These are phyloP conservation scores for Saccharomycopsis sp. DNA, from an alignment of 805 yeast genomes.

Conservation along the genomic window DNA sequence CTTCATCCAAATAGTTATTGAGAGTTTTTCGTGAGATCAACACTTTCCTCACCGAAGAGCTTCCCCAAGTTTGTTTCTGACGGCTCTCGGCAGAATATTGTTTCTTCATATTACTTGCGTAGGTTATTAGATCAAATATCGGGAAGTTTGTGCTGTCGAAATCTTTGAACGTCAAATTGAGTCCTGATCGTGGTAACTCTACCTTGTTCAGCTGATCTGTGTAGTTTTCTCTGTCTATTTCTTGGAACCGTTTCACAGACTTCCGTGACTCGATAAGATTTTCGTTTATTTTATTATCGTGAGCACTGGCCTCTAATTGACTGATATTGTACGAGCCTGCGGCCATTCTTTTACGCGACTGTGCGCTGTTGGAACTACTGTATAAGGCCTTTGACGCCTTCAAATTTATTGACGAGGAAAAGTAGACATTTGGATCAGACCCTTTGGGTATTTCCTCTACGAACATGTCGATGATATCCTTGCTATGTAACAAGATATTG, in stretches of 20 bases:
- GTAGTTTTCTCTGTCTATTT: constrained; percentile 20
- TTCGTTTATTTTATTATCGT: constrained; percentile 16
- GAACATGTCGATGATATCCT: not conserved
- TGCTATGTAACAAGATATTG: too few relatives aligned
- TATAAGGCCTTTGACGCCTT: constrained; percentile 21
- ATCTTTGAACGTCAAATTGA: constrained; percentile 15
- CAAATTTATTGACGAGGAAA: constrained; percentile 20
- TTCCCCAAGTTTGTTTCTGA: constrained; percentile 17
- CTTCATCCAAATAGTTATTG: constrained; percentile 47
- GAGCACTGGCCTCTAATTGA: constrained; percentile 19
- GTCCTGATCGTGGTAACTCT: constrained; percentile 19
- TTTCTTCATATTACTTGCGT: constrained; percentile 15
- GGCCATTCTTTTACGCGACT: constrained; percentile 19
- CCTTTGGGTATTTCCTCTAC: constrained; percentile 21
- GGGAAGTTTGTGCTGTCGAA: constrained; percentile 17
- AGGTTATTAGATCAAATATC: constrained; percentile 19
- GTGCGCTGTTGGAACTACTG: constrained; percentile 18
- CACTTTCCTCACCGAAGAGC: constrained; percentile 13
- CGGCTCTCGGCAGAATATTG: not conserved
- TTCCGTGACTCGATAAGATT: constrained; percentile 15
- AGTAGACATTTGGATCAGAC: constrained; percentile 20
- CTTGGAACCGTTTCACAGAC: constrained; percentile 18
- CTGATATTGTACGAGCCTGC: constrained; percentile 21
- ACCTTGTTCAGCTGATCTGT: constrained; percentile 12
- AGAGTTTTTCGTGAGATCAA: constrained; percentile 35